Evolutionary conservation across 306 rosid species (phyloP), one percentile per base, ranked within the genome.

Genomic region (Malus asiatica): DNA sequence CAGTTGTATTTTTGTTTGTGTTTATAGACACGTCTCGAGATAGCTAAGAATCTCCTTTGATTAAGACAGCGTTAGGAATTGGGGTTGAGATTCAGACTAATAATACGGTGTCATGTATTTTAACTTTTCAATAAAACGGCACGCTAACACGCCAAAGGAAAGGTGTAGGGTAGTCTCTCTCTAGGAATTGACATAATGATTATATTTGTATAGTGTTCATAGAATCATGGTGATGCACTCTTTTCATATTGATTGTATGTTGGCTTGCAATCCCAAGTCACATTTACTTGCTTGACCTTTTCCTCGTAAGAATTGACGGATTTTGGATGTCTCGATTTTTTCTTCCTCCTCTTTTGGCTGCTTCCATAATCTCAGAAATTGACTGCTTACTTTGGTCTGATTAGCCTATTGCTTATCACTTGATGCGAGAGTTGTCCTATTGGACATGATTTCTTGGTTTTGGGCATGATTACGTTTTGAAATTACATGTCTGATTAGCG

Each of bases 111-210:
- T 42, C 45, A 42, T 42, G 45, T 10, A 10, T 42, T 42, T 42
- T 42, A 42, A 42, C 11, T 8, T 42, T 42, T 42, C 45, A 42
- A 42, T 42, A 42, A 42, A 3, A 42, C 45, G 45, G 12, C 45
- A 42, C 12, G 45, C 3, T 42, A 9, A 42, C 3, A 42, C 0
- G 11, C 12, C 45, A 42, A 42, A 1, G 0, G 10, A 38, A 42
- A 9, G 45, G 45, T 42, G 45, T 42, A 42, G 45, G 45, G 45
- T 8, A 42, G 45, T 42, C 45, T 42, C 12, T 33, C 84, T 16
- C 80, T 35, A 83, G 86, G 76, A 80, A 72, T 78, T 70, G 76
- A 70, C 66, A 4, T 70, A 82, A 82, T 60, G 66, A 55, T 64
- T 22, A 11, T n/a, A 38, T 38, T 38, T 38, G 58, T 52, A 5